phyloP scores from a whole-genome alignment of 352 stramenopile species.

The Globisporangium yorkense region DNA sequence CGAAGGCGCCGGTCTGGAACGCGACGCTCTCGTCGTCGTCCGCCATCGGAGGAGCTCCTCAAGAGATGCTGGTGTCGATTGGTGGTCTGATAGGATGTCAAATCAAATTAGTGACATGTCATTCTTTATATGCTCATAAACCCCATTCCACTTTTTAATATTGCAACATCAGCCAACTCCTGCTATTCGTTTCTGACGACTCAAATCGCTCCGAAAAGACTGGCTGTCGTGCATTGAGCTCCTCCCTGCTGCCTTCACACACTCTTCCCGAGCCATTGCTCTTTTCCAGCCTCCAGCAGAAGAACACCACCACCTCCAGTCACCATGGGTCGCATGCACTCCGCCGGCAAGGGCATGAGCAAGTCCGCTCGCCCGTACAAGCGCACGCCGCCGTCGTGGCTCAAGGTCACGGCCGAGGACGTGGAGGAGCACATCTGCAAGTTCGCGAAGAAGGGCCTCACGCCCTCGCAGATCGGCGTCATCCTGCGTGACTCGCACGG shows the following conservation, averaged over 20 bases:
- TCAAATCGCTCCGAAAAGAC: background rate
- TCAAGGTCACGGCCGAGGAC: constrained; percentile 95
- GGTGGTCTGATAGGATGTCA: background rate
- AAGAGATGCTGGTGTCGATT: too few species aligned
- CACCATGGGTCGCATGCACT: constrained; percentile 98
- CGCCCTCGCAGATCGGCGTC: constrained; percentile 97
- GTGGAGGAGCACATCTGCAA: constrained; percentile 99
- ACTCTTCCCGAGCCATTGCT: constrained; percentile 32
- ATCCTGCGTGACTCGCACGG: constrained; percentile 99
- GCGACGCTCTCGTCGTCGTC: constrained; percentile 44
- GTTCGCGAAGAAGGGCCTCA: constrained; percentile 99
- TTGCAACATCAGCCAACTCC: background rate
- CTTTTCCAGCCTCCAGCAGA: constrained; percentile 50
- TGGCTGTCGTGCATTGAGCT: constrained; percentile 2
- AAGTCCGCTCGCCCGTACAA: constrained; percentile 99
- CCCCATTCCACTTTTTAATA: background rate
- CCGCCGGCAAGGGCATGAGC: constrained; percentile 99
- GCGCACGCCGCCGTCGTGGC: constrained; percentile 97
- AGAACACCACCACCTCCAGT: constrained; percentile 23
- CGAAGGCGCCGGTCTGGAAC: constrained; percentile 48
- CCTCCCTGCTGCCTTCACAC: background rate
- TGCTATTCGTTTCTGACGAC: background rate
- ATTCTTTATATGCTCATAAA: background rate
- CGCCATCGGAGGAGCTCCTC: background rate
- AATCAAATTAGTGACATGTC: background rate